Base-by-base conservation (phyloP, 2,329 filamentous ascomycete species). In the Exophiala oligosperma region DNA sequence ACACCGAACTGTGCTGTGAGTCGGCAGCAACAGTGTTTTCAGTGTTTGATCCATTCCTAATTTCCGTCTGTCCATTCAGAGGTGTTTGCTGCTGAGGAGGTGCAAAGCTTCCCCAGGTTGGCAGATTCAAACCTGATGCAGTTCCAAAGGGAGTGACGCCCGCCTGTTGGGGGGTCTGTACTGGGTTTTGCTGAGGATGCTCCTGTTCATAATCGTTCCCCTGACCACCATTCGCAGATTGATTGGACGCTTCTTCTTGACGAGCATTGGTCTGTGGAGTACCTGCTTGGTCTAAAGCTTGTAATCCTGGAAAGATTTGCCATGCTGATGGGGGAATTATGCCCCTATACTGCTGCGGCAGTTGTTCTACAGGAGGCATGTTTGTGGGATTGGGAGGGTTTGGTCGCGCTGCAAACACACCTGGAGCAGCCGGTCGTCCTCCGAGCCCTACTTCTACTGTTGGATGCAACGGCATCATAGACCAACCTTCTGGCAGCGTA, bases 401-500 rank as follows among this genome's bases (percentile, higher is more conserved):
- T 35, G 32, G 32, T 29, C 8, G 28, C 28, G 28, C 28, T 8
- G 5, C 28, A 29, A 29, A 29, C 8, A 35, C 32, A 9, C 32
- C 32, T 8, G 32, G 11, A 35, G 32, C 2, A 2, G 4, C 32
- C 32, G 2, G 26, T 35, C 9, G 32, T 35, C 32, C 32, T 9
- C 11, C 32, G 11, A 38, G n/a, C 6, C 23, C 23, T 4, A 35
- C 23, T 17, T 17, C 24, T 37, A 37, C 3, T 49, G 70, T 60
- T 46, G 72, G 68, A 23, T 75, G 72, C 47, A 81, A 67, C 32
- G 79, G 79, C 63, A 78, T 71, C 49, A 81, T 61, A 5, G 75
- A 76, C 79, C 79, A 84, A 9, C 82, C 82, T 56, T 77, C 74
- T 5, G 82, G 82, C 26, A 84, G 68, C 6, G 68, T 74, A 51